These are phyloP conservation scores for Botrytis cinerea DNA, from an alignment of 2,329 filamentous ascomycete genomes.

Conservation along the genomic window DNA sequence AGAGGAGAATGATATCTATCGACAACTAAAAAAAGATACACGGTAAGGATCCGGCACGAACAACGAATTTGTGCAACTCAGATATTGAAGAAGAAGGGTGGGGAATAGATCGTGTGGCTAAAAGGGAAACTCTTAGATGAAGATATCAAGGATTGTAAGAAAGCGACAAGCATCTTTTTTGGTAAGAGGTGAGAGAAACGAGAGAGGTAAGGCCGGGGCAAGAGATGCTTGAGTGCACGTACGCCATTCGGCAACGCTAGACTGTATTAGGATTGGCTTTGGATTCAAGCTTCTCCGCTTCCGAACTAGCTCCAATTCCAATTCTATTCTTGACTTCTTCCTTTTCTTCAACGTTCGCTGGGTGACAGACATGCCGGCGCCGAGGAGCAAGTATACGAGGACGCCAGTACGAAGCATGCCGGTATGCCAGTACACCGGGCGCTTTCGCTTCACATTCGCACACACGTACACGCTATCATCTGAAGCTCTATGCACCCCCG, in stretches of 20 bases:
- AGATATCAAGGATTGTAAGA: background rate
- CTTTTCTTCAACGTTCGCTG: background rate
- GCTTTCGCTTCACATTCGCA: background rate
- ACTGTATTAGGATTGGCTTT: background rate
- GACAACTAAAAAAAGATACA: background rate
- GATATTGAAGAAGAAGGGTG: background rate
- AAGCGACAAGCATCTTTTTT: background rate
- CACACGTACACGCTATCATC: background rate
- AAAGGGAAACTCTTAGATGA: background rate
- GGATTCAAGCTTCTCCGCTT: background rate
- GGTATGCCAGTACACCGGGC: background rate
- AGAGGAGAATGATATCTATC: background rate
- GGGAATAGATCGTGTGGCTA: background rate
- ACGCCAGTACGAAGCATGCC: background rate
- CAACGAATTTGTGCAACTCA: constrained; percentile 3
- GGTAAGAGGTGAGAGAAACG: background rate
- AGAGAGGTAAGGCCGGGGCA: background rate
- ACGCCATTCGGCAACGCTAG: background rate
- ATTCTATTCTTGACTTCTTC: constrained; percentile 11
- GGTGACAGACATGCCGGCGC: background rate
- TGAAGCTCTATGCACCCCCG: background rate
- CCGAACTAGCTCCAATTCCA: background rate
- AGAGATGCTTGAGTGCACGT: background rate
- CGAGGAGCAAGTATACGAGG: background rate
- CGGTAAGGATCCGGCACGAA: background rate